phyloP scores from a whole-genome alignment of 2,329 filamentous ascomycete species.

The Epichloe sibirici region DNA sequence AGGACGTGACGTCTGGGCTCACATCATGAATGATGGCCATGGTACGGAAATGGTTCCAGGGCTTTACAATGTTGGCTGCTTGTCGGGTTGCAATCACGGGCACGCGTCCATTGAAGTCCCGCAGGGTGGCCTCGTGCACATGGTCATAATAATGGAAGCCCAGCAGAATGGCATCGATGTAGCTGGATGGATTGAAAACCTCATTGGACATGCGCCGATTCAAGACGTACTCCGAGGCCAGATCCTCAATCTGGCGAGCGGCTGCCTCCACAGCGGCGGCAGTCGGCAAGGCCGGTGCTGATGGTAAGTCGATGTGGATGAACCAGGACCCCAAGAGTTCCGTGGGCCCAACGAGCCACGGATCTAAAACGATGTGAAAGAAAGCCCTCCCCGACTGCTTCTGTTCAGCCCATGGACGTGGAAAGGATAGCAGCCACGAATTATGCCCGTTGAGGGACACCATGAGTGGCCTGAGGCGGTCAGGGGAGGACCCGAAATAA shows the following conservation, averaged over 20 bases:
- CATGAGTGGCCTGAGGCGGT: constrained; percentile 14
- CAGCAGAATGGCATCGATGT: constrained; percentile 7
- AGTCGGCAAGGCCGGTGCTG: constrained; percentile 5
- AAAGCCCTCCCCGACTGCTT: constrained; percentile 12
- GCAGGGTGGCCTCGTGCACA: constrained; percentile 7
- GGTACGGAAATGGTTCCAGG: constrained; percentile 7
- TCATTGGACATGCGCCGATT: constrained; percentile 7
- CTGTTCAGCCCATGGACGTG: constrained; percentile 14
- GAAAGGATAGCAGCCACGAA: constrained; percentile 23
- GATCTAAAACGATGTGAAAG: constrained; percentile 22
- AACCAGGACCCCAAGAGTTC: constrained; percentile 12
- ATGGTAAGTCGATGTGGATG: constrained; percentile 10
- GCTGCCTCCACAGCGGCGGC: constrained; percentile 5
- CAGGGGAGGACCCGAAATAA: constrained; percentile 6
- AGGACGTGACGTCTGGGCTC: neutral
- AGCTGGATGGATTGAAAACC: constrained; percentile 7
- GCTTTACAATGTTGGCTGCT: constrained; percentile 6
- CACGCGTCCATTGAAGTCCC: constrained; percentile 4
- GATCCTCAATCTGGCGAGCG: constrained; percentile 7
- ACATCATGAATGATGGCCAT: constrained; percentile 4
- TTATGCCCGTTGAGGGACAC: constrained; percentile 23
- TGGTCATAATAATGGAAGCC: constrained; percentile 7
- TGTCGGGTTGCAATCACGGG: constrained; percentile 7
- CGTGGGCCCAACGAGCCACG: constrained; percentile 19
- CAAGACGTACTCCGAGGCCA: constrained; percentile 6